Conservation (phyloP, 495 filamentous ascomycete genomes). For the Penicillium malachiteum region DNA sequence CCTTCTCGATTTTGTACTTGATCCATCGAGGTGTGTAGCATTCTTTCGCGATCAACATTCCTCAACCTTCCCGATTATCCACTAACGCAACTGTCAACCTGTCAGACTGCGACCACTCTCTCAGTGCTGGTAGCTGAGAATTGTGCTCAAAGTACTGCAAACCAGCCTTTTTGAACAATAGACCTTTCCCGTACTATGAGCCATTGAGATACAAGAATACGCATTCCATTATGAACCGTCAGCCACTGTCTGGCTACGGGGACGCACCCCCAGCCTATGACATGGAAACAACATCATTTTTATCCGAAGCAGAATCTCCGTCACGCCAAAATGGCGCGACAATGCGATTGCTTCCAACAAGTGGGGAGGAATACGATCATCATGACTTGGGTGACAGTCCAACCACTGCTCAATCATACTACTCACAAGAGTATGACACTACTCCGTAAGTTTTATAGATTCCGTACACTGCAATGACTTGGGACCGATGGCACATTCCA, state of each 20-base stretch:
- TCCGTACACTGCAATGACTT: constrained; percentile 7
- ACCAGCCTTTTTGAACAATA: not conserved
- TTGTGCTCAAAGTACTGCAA: not conserved
- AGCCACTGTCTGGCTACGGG: constrained; percentile 33
- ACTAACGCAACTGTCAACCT: constrained; percentile 11
- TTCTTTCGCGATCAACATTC: constrained; percentile 11
- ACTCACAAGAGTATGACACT: constrained; percentile 29
- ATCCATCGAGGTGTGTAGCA: not conserved
- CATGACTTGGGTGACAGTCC: constrained; percentile 22
- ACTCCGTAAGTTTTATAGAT: constrained; percentile 40
- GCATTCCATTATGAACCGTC: constrained; percentile 33
- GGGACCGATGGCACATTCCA: constrained; percentile 22
- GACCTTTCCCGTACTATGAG: constrained; percentile 25
- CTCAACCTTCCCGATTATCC: not conserved
- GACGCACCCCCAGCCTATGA: constrained; percentile 46
- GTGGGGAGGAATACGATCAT: constrained; percentile 36
- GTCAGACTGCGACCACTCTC: constrained; percentile 4
- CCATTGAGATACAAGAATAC: constrained; percentile 13
- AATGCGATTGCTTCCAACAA: constrained; percentile 62
- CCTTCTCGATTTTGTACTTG: not conserved
- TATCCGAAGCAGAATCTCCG: constrained; percentile 34
- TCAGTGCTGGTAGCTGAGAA: constrained; percentile 3
- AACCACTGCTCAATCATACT: constrained; percentile 16
- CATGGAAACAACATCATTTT: constrained; percentile 32
- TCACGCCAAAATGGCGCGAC: constrained; percentile 45